Evolutionary conservation across 148 eudicot genomes (phyloP), one percentile per base, ranked within the genome.

Genomic region (Amaranthus palmeri): DNA sequence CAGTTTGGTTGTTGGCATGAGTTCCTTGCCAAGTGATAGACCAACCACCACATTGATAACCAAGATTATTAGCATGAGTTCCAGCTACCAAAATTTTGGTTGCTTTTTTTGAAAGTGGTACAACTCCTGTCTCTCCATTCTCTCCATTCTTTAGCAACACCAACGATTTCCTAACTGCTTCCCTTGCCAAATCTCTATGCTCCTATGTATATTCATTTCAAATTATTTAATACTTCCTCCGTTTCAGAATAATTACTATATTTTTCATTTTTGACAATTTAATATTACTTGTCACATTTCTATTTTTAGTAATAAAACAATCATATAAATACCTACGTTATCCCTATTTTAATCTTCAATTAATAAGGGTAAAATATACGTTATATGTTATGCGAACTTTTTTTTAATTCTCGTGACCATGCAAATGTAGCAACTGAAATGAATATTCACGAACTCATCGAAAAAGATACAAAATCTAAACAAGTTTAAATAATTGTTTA

Each of bases 91-190:
- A 80, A 42, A 86, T 84, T 76, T 86, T 86, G 56, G 82, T 76
- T 43, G 81, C 81, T 69, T 84, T 86, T 81, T 82, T 86, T 9
- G 87, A 69, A 13, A 86, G 83, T 25, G 90, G 90, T 63, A 86
- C 72, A 78, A 84, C 42, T 43, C 84, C 84, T 58, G 63, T 65
- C 51, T 68, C 7, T 8, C 70, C 54, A 44, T 74, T 41, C 74
- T 84, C 82, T 11, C 89, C 92, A 12, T 88, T 88, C 81, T 88
- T 88, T 8, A 88, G 66, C 53, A 88, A 89, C 65, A 88, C 92
- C 48, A 88, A 86, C 46, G 92, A 86, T 77, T 79, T 88, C 56
- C 92, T 77, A 52, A 88, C 92, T 49, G 92, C 92, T 76, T 88
- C 89, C 76, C 88, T 82, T 55, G 92, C 92, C 74, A 88, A 64